These are phyloP conservation scores for Trichosporon ovoides DNA, from an alignment of 1,284 basidiomycete genomes.

Conservation along the genomic window DNA sequence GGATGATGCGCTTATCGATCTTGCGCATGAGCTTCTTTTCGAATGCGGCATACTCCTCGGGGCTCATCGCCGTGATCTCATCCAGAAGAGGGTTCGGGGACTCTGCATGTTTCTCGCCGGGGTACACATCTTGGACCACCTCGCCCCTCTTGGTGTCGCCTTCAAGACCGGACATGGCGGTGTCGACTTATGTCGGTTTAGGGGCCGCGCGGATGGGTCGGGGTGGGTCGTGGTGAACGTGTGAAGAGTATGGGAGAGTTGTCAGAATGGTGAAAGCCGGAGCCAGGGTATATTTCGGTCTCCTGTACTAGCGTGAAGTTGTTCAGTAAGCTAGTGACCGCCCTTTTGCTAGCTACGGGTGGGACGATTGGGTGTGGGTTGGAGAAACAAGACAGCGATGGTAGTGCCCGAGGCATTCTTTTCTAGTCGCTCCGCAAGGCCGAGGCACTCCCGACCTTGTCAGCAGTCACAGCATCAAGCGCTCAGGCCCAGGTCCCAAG, in stretches of 20 bases:
- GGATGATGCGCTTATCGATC: slow-evolving; percentile 44
- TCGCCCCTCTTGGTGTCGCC: background rate
- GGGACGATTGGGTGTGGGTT: background rate
- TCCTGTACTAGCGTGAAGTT: background rate
- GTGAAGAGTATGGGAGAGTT: background rate
- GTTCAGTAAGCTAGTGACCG: background rate
- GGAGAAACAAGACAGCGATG: background rate
- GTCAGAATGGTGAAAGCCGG: background rate
- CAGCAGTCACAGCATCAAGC: background rate
- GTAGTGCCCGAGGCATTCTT: background rate
- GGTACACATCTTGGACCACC: background rate
- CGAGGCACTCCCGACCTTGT: background rate
- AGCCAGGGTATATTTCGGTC: background rate
- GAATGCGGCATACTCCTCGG: slow-evolving; percentile 34
- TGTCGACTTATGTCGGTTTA: background rate
- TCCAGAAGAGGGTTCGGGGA: slow-evolving; percentile 1
- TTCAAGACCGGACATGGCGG: background rate
- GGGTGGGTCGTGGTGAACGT: background rate
- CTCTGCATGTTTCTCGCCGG: slow-evolving; percentile 1
- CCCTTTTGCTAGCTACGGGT: background rate
- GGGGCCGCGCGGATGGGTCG: background rate
- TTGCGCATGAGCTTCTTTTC: slow-evolving; percentile 45
- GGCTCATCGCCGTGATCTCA: slow-evolving; percentile 31
- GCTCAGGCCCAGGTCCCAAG: background rate
- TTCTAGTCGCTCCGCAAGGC: background rate